phyloP scores from a whole-genome alignment of 345 rosid genomes.

The Salix arbutifolia region DNA sequence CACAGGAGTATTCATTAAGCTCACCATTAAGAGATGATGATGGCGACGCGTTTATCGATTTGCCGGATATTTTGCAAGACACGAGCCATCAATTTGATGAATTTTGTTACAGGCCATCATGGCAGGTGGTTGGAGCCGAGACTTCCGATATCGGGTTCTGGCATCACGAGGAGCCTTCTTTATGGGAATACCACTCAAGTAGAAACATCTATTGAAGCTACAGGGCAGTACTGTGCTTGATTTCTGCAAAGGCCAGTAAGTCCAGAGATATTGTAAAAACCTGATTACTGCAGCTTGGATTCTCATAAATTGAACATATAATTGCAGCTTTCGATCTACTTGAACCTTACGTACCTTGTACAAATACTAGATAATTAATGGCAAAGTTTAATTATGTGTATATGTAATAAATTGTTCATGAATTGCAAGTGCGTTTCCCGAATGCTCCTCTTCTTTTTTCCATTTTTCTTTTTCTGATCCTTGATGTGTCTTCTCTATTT shows the following conservation, averaged over 20 bases:
- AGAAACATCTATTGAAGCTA: not conserved
- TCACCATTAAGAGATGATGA: slow-evolving; percentile 18
- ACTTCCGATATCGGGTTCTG: slow-evolving; percentile 13
- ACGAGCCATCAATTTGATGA: slow-evolving; percentile 36
- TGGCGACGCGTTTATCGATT: slow-evolving; percentile 62
- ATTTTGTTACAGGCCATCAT: slow-evolving; percentile 41
- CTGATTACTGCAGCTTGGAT: not conserved
- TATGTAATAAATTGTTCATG: not conserved
- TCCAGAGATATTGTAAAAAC: not conserved
- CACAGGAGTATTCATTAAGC: slow-evolving; percentile 22
- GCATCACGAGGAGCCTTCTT: slow-evolving; percentile 37
- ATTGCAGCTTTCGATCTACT: not conserved
- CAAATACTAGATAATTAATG: not conserved
- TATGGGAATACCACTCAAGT: slow-evolving; percentile 1
- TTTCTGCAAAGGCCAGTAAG: not conserved
- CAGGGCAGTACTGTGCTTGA: not conserved
- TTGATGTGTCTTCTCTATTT: not conserved
- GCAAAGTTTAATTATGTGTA: not conserved
- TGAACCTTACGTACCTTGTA: not conserved
- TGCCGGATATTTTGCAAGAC: slow-evolving; percentile 60
- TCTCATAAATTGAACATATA: not conserved
- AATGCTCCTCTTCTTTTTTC: no score
- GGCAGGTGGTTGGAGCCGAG: slow-evolving; percentile 29
- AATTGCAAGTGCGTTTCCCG: no score
- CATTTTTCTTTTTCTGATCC: not conserved